phyloP scores from a whole-genome alignment of 108 stramenopile species.

The Nitzschia putrida region DNA sequence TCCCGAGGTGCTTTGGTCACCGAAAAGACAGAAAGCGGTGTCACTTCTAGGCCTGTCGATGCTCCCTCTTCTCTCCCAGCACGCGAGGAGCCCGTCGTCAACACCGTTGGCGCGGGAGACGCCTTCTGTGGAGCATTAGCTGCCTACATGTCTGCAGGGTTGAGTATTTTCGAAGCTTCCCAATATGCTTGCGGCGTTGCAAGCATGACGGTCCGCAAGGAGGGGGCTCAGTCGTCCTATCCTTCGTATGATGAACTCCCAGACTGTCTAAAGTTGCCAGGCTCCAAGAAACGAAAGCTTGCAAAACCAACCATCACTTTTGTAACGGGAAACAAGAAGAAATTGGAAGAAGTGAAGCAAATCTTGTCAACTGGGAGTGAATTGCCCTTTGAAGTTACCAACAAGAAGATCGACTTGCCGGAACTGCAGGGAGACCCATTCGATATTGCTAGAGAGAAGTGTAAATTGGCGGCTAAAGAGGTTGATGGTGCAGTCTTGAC shows the following conservation, averaged over 20 bases:
- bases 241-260: constrained; percentile 70
- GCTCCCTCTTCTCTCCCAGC: constrained; percentile 68
- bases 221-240: constrained; percentile 77
- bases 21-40: constrained; percentile 37
- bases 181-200: constrained; percentile 80
- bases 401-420: constrained; percentile 87
- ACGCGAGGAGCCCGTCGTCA: constrained; percentile 64
- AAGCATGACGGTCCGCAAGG: constrained; percentile 79
- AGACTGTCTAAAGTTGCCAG: constrained; percentile 44
- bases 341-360: constrained; percentile 91
- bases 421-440: constrained; percentile 96
- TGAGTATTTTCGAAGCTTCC: constrained; percentile 53
- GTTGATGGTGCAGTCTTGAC: constrained; percentile 90
- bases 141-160: constrained; percentile 65
- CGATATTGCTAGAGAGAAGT: constrained; percentile 95
- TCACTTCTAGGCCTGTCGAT: constrained; percentile 33
- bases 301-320: constrained; percentile 72
- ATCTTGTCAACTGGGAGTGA: constrained; percentile 53
- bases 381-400: constrained; percentile 76
- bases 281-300: constrained; percentile 18
- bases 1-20: constrained; percentile 83
- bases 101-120: constrained; percentile 89
- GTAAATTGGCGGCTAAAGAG: constrained; percentile 80
- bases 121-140: constrained; percentile 81
- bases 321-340: constrained; percentile 99